Conservation (phyloP, 116 monocot species). For the Cymodocea nodosa region DNA sequence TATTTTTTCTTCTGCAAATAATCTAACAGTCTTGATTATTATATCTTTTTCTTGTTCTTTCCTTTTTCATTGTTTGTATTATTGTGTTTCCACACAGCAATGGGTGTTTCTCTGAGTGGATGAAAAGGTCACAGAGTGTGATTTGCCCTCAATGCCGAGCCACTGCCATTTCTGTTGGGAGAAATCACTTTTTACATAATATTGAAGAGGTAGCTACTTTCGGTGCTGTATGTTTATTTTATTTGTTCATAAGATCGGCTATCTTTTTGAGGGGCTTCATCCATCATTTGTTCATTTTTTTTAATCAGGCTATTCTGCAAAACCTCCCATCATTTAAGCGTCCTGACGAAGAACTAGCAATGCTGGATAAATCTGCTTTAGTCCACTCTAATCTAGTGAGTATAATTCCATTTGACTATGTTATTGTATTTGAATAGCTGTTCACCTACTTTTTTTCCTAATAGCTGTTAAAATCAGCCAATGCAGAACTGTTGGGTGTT, state of each 20-base stretch:
- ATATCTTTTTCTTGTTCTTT: not conserved
- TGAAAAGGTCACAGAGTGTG: conserved; percentile 50
- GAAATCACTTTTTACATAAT: conserved; percentile 82
- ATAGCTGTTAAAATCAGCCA: no score
- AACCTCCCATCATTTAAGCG: conserved; percentile 56
- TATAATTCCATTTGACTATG: conserved; percentile 1
- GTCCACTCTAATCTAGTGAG: conserved; percentile 79
- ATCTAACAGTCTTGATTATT: not conserved
- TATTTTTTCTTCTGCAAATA: not conserved
- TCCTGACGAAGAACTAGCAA: conserved; percentile 71
- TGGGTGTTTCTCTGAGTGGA: conserved; percentile 96
- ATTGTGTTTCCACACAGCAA: conserved; percentile 40
- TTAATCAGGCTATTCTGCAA: conserved; percentile 56
- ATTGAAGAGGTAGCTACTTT: conserved; percentile 63
- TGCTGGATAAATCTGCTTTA: conserved; percentile 59
- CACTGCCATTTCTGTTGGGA: conserved; percentile 66
- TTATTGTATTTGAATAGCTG: not conserved
- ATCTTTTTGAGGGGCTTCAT: not conserved
- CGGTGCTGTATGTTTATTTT: no score
- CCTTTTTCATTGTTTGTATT: not conserved
- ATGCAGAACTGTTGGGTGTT: no score
- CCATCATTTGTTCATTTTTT: conserved; percentile 2
- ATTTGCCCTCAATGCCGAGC: conserved; percentile 80
- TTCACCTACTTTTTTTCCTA: no score
- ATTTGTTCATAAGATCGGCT: no score